Evolutionary conservation across 2,329 filamentous ascomycete species (phyloP).

Genomic region (Colletotrichum tropicicola): DNA sequence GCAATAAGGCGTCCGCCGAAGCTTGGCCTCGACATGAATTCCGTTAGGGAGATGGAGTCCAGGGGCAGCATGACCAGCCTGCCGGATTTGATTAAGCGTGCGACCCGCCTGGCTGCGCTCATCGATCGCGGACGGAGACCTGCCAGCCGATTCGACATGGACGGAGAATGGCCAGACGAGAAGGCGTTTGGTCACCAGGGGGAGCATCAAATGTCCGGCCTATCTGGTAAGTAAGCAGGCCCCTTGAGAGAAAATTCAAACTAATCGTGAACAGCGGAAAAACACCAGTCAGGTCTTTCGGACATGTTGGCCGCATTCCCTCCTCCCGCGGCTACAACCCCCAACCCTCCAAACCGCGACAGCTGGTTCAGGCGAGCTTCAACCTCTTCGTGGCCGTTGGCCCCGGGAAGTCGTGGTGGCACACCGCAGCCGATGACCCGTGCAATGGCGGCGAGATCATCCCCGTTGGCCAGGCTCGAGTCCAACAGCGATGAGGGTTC

Average conservation of each 20-base stretch:
- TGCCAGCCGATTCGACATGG: slow-evolving; percentile 63
- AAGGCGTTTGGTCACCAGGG: slow-evolving; percentile 46
- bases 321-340: slow-evolving; percentile 59
- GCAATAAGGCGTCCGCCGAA: slow-evolving; percentile 73
- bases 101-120: slow-evolving; percentile 86
- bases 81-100: slow-evolving; percentile 88
- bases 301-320: slow-evolving; percentile 75
- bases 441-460: slow-evolving; percentile 22
- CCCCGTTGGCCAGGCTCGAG: slow-evolving; percentile 12
- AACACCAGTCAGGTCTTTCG: slow-evolving; percentile 63
- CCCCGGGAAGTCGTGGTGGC: slow-evolving; percentile 34
- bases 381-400: slow-evolving; percentile 59
- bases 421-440: slow-evolving; percentile 23
- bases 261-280: slow-evolving; percentile 46
- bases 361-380: slow-evolving; percentile 49
- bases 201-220: slow-evolving; percentile 52
- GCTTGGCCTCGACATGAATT: slow-evolving; percentile 75
- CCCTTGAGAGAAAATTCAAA: slow-evolving; percentile 26
- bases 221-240: slow-evolving; percentile 31
- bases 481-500: slow-evolving; percentile 35
- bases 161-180: slow-evolving; percentile 59
- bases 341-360: slow-evolving; percentile 57
- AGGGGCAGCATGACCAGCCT: slow-evolving; percentile 92
- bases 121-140: slow-evolving; percentile 82
- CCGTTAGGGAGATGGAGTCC: slow-evolving; percentile 81